Evolutionary conservation across 495 filamentous ascomycete species (phyloP).

Genomic region (Aspergillus kassunensis): DNA sequence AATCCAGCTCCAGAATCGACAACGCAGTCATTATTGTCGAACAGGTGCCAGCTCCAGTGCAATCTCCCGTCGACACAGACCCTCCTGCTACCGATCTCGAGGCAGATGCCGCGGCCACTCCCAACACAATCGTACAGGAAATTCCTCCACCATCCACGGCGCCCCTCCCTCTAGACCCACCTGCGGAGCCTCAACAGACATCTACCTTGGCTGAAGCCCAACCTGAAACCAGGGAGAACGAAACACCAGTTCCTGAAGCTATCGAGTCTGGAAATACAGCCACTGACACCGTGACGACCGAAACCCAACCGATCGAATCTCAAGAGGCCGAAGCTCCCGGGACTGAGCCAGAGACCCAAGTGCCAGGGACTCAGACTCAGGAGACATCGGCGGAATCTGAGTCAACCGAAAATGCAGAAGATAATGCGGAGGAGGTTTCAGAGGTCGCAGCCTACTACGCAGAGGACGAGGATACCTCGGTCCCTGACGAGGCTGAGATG

Average conservation of each 20-base stretch:
- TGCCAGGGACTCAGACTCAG: not conserved
- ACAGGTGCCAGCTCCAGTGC: constrained; percentile 11
- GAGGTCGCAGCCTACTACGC: too few relatives aligned
- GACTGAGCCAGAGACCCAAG: not conserved
- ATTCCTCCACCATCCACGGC: constrained; percentile 2
- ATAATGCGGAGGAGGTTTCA: too few relatives aligned
- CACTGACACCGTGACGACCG: too few relatives aligned
- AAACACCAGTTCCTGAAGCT: too few relatives aligned
- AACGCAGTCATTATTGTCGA: constrained; percentile 14
- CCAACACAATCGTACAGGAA: constrained; percentile 6
- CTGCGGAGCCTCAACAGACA: not conserved
- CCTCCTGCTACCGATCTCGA: constrained; percentile 3
- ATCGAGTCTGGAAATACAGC: too few relatives aligned
- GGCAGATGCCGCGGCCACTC: constrained; percentile 1
- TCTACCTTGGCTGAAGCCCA: not conserved
- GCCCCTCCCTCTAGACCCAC: not conserved
- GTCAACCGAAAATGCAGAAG: constrained; percentile 13
- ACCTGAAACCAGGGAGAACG: not conserved
- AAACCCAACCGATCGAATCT: not conserved
- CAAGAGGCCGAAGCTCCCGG: not conserved
- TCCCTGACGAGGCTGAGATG: constrained; percentile 56
- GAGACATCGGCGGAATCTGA: constrained; percentile 1
- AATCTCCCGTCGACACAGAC: constrained; percentile 14
- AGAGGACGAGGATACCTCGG: constrained; percentile 53
- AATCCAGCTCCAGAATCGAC: constrained; percentile 26